Evolutionary conservation across 768 basidiomycete genomes (phyloP), one percentile per base, ranked within the genome.

Genomic region (Kondoa subrosea): DNA sequence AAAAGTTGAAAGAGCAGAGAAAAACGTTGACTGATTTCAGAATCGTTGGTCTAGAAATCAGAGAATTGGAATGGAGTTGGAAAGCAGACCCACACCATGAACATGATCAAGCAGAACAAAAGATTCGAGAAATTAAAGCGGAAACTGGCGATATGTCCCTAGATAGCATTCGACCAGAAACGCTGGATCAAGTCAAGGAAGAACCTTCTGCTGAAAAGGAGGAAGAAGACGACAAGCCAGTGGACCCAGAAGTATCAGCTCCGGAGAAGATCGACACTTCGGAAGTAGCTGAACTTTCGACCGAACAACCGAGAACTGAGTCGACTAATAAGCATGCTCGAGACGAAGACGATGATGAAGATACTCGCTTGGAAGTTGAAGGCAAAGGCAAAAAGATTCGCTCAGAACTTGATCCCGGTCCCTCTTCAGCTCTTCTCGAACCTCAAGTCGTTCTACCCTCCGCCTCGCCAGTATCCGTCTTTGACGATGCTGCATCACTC

Each of bases 11-110:
- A 50, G 40, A 50, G 40, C 40, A 50, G 21, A 8, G 40, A 8
- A 84, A 89, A 74, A 95, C 92, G 32, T 85, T 99, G 73, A 96
- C 91, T 40, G 93, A 97, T 79, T 99, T 99, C 83, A 89, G 93
- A 79, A 91, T 99, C 76, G 81, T 92, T 75, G 91, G 88, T 30
- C 81, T 96, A 72, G 85, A 88, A 76, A 87, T 95, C 72, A 84
- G 81, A 73, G 85, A 87, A 72, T 79, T 95, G 68, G 80, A 79
- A 72, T 96, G 93, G 93, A 82, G 80, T 63, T 96, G 93, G 93
- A 70, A 65, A 61, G 71, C 71, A 50, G 40, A 50, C 8, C 40
- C 40, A 50, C 8, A 21, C 21, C 40, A 50, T 50, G 40, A 50
- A 50, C 40, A 50, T 50, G 40, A 50, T 8, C 40, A 50, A 21